Evolutionary conservation across 2,329 filamentous ascomycete genomes (phyloP), one percentile per base, ranked within the genome.

Genomic region (Curvularia eragrostidis): DNA sequence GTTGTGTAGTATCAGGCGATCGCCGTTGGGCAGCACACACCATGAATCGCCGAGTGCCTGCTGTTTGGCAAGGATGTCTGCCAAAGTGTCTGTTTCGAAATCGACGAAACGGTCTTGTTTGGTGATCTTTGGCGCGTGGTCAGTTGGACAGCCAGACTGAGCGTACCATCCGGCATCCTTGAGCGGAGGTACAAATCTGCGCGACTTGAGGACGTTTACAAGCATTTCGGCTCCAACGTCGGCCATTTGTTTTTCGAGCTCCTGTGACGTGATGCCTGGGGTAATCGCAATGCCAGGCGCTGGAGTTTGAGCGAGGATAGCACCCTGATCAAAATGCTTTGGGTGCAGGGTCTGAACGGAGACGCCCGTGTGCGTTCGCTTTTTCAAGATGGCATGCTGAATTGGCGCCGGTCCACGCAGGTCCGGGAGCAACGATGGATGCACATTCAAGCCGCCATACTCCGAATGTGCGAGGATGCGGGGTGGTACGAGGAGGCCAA

Each of bases 361-460:
- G 21, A 97, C 84, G 23, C 95, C 95, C 0, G 90, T 91, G 58
- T 80, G 78, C 0, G 70, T 69, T 53, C 86, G 81, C 12, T 83
- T 79, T 26, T 84, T 79, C 13, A 98, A 81, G 34, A 98, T 82
- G n/a, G 91, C 87, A 75, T 93, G 90, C 62, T 96, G 90, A 13
- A 99, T 82, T 0, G 95, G 95, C 2, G 95, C 91, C 10, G 95
- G 86, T 2, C 95, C 95, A 56, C 90, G 88, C 58, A 97, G 87
- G 73, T 95, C 89, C 3, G 93, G 94, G 13, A 99, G 84, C 26
- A 97, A 79, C 0, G 94, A 98, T 1, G 95, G 95, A 71, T 99
- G 95, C 2, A 99, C 84, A 76, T 99, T 99, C 3, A 99, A 79
- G 0, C 95, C 95, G 42, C 93, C 93, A 77, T 96, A 97, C 67